Percentiles rank a stretch among this genome's conserved stretches.
phyloP scores from a whole-genome alignment of 495 filamentous ascomycete genomes.

The Aspergillus conjunctus region DNA sequence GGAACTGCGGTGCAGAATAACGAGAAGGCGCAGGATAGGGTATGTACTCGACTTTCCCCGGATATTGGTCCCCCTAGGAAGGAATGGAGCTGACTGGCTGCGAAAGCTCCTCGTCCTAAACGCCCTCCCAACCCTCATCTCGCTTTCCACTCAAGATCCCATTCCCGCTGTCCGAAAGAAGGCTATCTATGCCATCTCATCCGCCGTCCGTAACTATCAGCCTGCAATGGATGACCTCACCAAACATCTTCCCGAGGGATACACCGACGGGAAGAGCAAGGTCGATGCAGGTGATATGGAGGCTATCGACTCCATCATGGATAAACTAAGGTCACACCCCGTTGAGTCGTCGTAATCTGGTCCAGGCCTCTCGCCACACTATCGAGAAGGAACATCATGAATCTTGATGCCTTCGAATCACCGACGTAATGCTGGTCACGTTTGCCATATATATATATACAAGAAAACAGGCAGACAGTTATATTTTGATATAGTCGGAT shows the following conservation, averaged over 20 bases:
- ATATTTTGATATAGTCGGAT: too few species aligned
- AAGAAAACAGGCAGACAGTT: too few species aligned
- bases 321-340: conserved; percentile 59
- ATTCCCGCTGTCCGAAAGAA: conserved; percentile 76
- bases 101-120: conserved; percentile 64
- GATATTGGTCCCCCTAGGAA: background rate
- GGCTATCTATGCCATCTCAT: conserved; percentile 84
- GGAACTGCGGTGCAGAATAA: conserved; percentile 98
- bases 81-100: conserved; percentile 24
- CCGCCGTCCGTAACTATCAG: conserved; percentile 82
- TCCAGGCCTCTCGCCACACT: conserved; percentile 10
- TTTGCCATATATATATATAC: background rate
- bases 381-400: background rate
- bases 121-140: conserved; percentile 67
- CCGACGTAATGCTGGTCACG: background rate
- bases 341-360: conserved; percentile 31
- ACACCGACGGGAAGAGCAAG: conserved; percentile 52
- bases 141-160: conserved; percentile 60
- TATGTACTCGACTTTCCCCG: conserved; percentile 30
- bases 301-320: conserved; percentile 71
- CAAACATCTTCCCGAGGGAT: conserved; percentile 64
- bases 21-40: conserved; percentile 73
- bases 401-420: background rate
- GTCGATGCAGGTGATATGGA: conserved; percentile 85
- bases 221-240: conserved; percentile 65